Base-by-base conservation (phyloP, 108 stramenopile species). In the Tribonema minus region DNA sequence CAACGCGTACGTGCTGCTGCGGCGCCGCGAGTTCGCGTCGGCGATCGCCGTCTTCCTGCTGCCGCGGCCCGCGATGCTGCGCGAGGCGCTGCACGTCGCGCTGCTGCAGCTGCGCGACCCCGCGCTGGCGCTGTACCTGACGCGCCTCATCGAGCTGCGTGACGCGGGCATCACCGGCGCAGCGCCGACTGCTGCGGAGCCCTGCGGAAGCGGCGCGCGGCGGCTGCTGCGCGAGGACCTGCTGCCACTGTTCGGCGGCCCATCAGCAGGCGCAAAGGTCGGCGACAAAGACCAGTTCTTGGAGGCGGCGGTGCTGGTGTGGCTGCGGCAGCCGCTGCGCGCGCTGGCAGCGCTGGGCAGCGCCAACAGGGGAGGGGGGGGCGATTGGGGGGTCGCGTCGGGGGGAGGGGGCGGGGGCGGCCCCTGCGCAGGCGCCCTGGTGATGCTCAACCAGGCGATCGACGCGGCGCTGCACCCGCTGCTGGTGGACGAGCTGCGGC, bases 1-100 rank as follows among this genome's bases (percentile, higher is more conserved):
- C 27, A 77, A 77, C 35, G 76, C 76, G 6, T 68, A 68, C 76
- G 60, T 77, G 2, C 67, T 77, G 26, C 76, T 77, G 34, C 33
- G 76, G 29, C 67, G 67, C 37, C 31, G 76, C 15, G 37, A 37
- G 58, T 77, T 59, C 67, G 59, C 36, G 58, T 39, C 67, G 29
- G 76, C 76, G 34, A 58, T 28, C 26, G 76, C 64, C 26, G 76
- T 77, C 7, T 77, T 77, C 35, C 67, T 77, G 1, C 37, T 77
- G 32, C 37, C 76, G 4, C 35, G 67, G n/a, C 67, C 66, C n/a
- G 67, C 76, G 64, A 77, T 77, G 76, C 28, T 77, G 4, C 59
- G 67, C 46, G 76, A 77, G 59, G 76, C 76, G 25, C 46, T 77
- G 64, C 74, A 75, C 64, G 74, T 75, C 26, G 23, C 41, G 12